Base-by-base conservation (phyloP, 768 basidiomycete genomes). In the Steccherinum ochraceum region DNA sequence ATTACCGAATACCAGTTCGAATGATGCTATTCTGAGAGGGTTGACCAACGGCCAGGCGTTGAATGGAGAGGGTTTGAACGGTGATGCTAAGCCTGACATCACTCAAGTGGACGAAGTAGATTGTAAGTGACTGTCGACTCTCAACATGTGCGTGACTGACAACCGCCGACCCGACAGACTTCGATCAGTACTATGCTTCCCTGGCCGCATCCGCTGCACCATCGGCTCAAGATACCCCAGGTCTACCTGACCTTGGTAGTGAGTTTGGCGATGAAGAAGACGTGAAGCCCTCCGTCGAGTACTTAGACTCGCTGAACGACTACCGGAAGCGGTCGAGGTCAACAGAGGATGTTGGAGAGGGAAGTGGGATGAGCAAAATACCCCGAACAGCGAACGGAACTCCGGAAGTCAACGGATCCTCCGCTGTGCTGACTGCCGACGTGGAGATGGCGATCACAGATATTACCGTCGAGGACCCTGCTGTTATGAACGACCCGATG, bases 131-230 rank as follows among this genome's bases (percentile, higher is more conserved):
- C 50, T 30, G n/a, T n/a, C n/a, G n/a, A n/a, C n/a, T n/a, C n/a
- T n/a, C n/a, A n/a, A n/a, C n/a, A n/a, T n/a, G n/a, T n/a, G n/a
- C n/a, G n/a, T n/a, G n/a, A n/a, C n/a, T n/a, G n/a, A n/a, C n/a
- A n/a, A n/a, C n/a, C n/a, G n/a, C n/a, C n/a, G n/a, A n/a, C n/a
- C n/a, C n/a, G n/a, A 12, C 55, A 90, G 88, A 85, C 61, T 90
- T 83, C 59, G 89, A 89, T 52, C 84, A 84, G 51, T 91, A 91
- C 56, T 91, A 91, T 55, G 88, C 89, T 20, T 83, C 82, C 12
- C 69, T 91, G 40, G 84, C 81, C 10, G 84, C 82, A 1, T 84
- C 83, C 0, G 72, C 73, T 12, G 72, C 72, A 7, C 76, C 79
- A 3, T 81, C 86, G 10, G 67, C 77, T 1, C 75, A 76, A 52